phyloP scores from a whole-genome alignment of 768 basidiomycete species.

The Mycena galopus region DNA sequence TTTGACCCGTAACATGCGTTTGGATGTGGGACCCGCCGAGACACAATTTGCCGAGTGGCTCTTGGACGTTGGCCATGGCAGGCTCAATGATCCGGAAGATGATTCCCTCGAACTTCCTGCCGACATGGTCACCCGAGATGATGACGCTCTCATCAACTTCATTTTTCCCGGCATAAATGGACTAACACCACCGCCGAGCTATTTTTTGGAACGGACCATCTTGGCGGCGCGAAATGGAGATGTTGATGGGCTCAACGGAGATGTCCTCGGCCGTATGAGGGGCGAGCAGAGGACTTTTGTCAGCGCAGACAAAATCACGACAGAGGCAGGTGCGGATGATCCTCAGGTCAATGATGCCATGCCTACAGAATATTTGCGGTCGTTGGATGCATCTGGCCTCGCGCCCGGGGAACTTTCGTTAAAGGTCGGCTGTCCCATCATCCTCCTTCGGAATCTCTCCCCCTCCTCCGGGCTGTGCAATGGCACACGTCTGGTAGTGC shows the following conservation, averaged over 20 bases:
- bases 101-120: neutral
- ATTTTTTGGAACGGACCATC: constrained; percentile 4
- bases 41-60: neutral
- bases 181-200: neutral
- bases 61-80: constrained; percentile 3
- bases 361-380: neutral
- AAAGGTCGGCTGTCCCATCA: neutral
- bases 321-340: constrained; percentile 1
- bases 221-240: neutral
- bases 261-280: neutral
- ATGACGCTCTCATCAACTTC: neutral
- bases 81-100: neutral
- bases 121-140: neutral
- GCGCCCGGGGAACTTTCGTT: neutral
- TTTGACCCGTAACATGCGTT: neutral
- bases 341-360: neutral
- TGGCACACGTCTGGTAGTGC: neutral
- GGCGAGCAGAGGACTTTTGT: neutral
- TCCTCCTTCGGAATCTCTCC: constrained; percentile 1
- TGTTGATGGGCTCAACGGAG: constrained; percentile 2
- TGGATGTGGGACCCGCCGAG: neutral
- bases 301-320: neutral
- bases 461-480: neutral
- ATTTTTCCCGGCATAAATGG: neutral
- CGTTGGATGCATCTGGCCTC: constrained; percentile 9